Conservation (phyloP, 2,329 filamentous ascomycete species). For the Diplocarpon rosae region DNA sequence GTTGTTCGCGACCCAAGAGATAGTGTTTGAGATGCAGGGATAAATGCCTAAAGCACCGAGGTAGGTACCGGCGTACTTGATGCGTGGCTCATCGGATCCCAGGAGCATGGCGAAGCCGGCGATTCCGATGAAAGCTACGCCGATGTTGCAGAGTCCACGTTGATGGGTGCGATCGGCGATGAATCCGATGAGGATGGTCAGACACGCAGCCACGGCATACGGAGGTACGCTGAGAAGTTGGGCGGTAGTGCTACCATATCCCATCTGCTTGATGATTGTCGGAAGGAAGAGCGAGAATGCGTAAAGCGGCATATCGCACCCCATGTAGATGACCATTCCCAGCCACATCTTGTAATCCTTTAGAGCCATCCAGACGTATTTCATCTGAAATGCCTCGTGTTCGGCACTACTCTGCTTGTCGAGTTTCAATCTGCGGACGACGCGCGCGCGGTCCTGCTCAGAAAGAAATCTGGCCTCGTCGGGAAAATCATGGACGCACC, state of each 20-base stretch:
- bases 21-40: conserved; percentile 75
- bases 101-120: conserved; percentile 73
- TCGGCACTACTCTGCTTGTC: conserved; percentile 68
- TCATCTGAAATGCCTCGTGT: conserved; percentile 63
- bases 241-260: conserved; percentile 45
- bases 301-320: conserved; percentile 60
- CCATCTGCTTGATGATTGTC: conserved; percentile 56
- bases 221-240: conserved; percentile 68
- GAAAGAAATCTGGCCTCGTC: conserved; percentile 64
- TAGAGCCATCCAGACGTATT: conserved; percentile 60
- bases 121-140: conserved; percentile 58
- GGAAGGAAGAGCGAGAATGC: conserved; percentile 71
- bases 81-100: conserved; percentile 46
- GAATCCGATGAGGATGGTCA: conserved; percentile 62
- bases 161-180: conserved; percentile 63
- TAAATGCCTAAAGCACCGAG: conserved; percentile 82
- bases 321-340: conserved; percentile 70
- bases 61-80: conserved; percentile 78
- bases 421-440: conserved; percentile 55
- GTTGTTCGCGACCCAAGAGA: conserved; percentile 83
- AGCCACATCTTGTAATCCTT: conserved; percentile 79
- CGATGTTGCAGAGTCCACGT: conserved; percentile 73
- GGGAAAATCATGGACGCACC: conserved; percentile 75
- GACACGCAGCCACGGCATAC: conserved; percentile 57
- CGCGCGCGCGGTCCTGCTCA: conserved; percentile 56